Evolutionary conservation across 164 flowering plant genomes (phyloP), one percentile per base, ranked within the genome.

Genomic region (Chimonanthus salicifolius): DNA sequence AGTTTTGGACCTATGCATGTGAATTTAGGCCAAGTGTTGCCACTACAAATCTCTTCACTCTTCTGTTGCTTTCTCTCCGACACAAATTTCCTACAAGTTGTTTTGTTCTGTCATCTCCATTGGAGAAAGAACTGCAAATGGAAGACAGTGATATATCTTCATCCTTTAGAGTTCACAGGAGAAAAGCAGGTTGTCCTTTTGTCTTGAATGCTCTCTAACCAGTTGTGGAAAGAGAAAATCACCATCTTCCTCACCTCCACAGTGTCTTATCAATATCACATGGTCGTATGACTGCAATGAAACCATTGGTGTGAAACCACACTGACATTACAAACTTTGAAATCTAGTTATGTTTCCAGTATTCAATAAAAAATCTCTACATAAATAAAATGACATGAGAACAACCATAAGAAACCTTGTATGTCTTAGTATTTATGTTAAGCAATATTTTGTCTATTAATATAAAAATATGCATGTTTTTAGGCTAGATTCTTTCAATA

Each of bases 261-360:
- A 65, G 48, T 21, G 66, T 6, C 45, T 16, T 63, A 21, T 63
- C 67, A 15, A 46, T 43, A 20, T 63, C 20, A 43, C 48, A 66
- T 66, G 49, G 33, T 51, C 13, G 11, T n/a, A 65, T 64, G 5
- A 49, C 11, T 7, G 21, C 16, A 18, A 73, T 33, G n/a, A n/a
- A 60, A 62, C 9, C 7, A 21, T 33, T 15, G 8, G 11, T 7
- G 18, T 4, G 45, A 66, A 66, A 66, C 45, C 46, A 43, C 18
- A 45, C 49, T 71, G 70, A 58, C 65, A 67, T 58, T 70, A 46
- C 63, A 65, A 69, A 47, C 18, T 46, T 69, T 67, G 45, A 68
- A 67, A 54, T 49, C 48, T 68, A 64, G 74, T 33, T 63, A 58
- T 60, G 49, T 62, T 63, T 44, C 50, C 54, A 66, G 5, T 7